These are phyloP conservation scores for Globisporangium parvum DNA, from an alignment of 352 stramenopile species.

Conservation along the genomic window DNA sequence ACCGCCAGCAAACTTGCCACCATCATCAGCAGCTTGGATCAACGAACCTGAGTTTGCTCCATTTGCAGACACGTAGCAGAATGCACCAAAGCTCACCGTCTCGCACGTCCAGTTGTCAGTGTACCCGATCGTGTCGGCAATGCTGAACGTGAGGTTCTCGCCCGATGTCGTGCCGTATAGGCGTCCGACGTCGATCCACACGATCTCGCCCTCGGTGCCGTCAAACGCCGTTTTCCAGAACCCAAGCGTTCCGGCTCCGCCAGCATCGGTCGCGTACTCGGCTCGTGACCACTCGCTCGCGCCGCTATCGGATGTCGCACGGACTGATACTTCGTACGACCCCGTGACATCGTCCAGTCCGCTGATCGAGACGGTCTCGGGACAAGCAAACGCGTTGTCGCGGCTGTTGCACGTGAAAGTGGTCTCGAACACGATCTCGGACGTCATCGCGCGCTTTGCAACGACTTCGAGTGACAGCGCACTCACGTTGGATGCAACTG, in stretches of 20 bases:
- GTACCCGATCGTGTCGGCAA: constrained; percentile 10
- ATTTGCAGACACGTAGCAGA: constrained; percentile 8
- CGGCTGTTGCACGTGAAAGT: constrained; percentile 6
- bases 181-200: constrained; percentile 18
- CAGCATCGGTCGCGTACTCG: constrained; percentile 21
- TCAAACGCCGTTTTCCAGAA: constrained; percentile 14
- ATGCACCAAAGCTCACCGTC: constrained; percentile 6
- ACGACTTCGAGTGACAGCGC: constrained; percentile 13
- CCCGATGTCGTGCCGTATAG: constrained; percentile 18
- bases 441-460: constrained; percentile 3
- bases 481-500: constrained; percentile 10
- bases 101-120: constrained; percentile 1
- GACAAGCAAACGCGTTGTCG: constrained; percentile 15
- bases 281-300: constrained; percentile 23
- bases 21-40: neutral
- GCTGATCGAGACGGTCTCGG: constrained; percentile 12
- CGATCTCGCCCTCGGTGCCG: constrained; percentile 11
- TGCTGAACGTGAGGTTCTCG: constrained; percentile 19
- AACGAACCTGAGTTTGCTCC: constrained; percentile 19
- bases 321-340: constrained; percentile 17
- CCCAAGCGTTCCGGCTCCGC: constrained; percentile 9
- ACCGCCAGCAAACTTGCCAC: too few relatives aligned
- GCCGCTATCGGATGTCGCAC: constrained; percentile 22
- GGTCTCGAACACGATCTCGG: constrained; percentile 2
- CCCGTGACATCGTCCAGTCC: constrained; percentile 6